These are phyloP conservation scores for Mycena latifolia DNA, from an alignment of 768 basidiomycete species.

Conservation along the genomic window DNA sequence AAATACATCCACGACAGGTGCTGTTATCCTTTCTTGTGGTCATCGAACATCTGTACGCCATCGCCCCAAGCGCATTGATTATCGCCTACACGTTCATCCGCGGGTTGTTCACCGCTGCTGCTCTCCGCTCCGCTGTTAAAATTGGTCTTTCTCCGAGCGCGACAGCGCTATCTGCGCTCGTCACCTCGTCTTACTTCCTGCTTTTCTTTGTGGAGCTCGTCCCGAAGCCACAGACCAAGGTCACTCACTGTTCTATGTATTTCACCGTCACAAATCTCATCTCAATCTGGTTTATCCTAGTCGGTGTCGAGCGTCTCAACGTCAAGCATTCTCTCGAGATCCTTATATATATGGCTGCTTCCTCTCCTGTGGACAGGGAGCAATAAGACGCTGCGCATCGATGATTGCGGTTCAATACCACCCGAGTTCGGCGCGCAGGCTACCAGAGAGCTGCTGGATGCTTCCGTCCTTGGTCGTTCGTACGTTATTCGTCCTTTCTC, in stretches of 20 bases:
- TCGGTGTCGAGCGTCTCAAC: conserved; percentile 8
- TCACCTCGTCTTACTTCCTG: conserved; percentile 1
- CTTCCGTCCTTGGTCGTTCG: not conserved
- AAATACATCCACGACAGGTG: not conserved
- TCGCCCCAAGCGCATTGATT: conserved; percentile 10
- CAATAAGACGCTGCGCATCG: conserved; percentile 11
- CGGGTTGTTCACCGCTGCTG: conserved; percentile 7
- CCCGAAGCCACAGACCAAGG: not conserved
- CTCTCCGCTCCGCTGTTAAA: not conserved
- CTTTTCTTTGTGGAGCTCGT: not conserved
- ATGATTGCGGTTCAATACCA: not conserved
- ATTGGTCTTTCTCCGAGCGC: not conserved
- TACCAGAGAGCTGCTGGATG: not conserved
- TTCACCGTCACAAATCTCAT: not conserved
- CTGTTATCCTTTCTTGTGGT: not conserved
- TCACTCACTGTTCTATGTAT: too few relatives aligned
- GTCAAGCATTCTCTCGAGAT: conserved; percentile 10
- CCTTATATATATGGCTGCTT: conserved; percentile 21
- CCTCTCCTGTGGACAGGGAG: conserved; percentile 26
- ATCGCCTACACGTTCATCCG: conserved; percentile 9
- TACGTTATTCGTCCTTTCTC: not conserved
- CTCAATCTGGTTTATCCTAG: not conserved
- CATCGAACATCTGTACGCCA: not conserved
- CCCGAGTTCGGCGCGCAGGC: not conserved
- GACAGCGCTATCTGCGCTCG: not conserved